These are phyloP conservation scores for Trametes sp. DNA, from an alignment of 1,284 basidiomycete species.

Conservation along the genomic window DNA sequence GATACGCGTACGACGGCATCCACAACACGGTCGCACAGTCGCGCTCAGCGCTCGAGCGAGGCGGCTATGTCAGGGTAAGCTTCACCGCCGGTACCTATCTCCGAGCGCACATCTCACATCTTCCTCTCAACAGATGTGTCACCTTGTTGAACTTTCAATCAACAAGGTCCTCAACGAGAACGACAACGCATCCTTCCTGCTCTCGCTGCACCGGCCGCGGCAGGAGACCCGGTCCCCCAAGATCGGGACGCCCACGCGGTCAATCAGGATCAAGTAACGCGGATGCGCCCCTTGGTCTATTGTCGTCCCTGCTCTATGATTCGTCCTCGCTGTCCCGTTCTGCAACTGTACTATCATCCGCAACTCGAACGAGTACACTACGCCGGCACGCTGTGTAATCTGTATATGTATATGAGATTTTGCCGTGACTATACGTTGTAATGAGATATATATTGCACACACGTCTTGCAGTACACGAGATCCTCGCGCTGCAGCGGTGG, in stretches of 20 bases:
- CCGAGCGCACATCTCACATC: neutral
- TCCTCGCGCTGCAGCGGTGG: too few relatives aligned
- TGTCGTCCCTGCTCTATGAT: slow-evolving; percentile 20
- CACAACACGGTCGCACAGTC: slow-evolving; percentile 79
- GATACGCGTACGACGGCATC: slow-evolving; percentile 80
- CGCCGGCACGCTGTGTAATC: slow-evolving; percentile 23
- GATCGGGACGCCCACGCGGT: slow-evolving; percentile 35
- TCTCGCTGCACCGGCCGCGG: slow-evolving; percentile 61
- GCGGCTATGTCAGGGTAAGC: slow-evolving; percentile 79
- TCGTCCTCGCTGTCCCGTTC: slow-evolving; percentile 18
- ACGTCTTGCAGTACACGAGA: neutral
- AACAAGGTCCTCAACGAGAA: slow-evolving; percentile 68
- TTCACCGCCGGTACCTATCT: neutral
- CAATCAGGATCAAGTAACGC: slow-evolving; percentile 42
- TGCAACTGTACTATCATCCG: slow-evolving; percentile 36
- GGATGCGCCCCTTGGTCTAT: neutral
- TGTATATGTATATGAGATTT: slow-evolving; percentile 27
- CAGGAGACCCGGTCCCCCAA: slow-evolving; percentile 29
- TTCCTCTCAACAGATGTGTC: slow-evolving; percentile 60
- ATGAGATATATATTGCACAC: neutral
- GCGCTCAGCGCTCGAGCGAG: slow-evolving; percentile 66
- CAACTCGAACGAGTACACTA: slow-evolving; percentile 21
- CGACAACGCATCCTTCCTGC: slow-evolving; percentile 69
- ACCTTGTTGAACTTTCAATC: slow-evolving; percentile 74
- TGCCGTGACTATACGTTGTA: slow-evolving; percentile 23